Conservation (phyloP, 177 flowering plant species). For the Vitis hybrid region DNA sequence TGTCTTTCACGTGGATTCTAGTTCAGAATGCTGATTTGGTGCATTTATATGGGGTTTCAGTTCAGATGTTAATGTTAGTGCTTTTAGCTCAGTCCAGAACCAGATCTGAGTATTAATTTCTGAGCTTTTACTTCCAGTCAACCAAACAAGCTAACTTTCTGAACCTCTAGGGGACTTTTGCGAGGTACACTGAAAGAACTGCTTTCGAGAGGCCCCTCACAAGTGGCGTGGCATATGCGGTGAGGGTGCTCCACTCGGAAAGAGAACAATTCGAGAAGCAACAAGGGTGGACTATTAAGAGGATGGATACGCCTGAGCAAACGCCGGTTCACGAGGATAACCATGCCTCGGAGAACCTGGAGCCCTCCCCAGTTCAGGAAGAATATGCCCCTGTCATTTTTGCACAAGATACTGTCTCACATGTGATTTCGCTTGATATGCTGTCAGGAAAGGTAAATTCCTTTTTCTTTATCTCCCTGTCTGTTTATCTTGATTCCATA, state of each 20-base stretch:
- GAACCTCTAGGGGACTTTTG: conserved; percentile 70
- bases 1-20: neutral
- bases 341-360: conserved; percentile 43
- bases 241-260: conserved; percentile 79
- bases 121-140: neutral
- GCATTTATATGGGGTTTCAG: neutral
- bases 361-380: conserved; percentile 71
- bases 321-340: conserved; percentile 71
- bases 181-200: conserved; percentile 78
- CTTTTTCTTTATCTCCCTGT: conserved; percentile 4
- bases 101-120: conserved; percentile 11
- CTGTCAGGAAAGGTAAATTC: conserved; percentile 74
- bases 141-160: conserved; percentile 25
- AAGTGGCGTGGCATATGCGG: conserved; percentile 96
- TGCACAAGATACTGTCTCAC: conserved; percentile 88
- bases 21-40: neutral
- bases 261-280: conserved; percentile 84
- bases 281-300: conserved; percentile 97
- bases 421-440: conserved; percentile 87
- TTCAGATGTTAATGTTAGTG: neutral
- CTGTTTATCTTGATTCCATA: neutral
- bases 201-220: conserved; percentile 98
- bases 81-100: neutral
- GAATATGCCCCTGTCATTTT: conserved; percentile 99
- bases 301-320: conserved; percentile 64